A percentile compares a stretch with the other conserved stretches of the same genome.
Evolutionary conservation across 306 rosid species (phyloP).

Genomic region (Cicer yamashitae): DNA sequence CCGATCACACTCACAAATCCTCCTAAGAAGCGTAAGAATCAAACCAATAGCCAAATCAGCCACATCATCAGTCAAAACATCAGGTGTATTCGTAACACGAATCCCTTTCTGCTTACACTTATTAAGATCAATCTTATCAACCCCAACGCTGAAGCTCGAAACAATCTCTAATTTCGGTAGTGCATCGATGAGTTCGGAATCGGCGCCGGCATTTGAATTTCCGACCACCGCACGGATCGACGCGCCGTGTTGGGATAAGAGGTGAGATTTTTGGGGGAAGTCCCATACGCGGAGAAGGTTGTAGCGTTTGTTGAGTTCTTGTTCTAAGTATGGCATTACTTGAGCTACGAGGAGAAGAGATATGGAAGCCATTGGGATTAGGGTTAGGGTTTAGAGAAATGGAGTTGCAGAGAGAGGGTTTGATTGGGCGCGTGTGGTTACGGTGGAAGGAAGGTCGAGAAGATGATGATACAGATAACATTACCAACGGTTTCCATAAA

Average conservation of each 20-base stretch:
- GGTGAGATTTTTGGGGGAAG: slow-evolving; percentile 46
- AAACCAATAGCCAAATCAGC: slow-evolving; percentile 77
- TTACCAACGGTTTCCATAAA: no score
- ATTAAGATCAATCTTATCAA: slow-evolving; percentile 67
- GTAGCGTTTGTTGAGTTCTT: slow-evolving; percentile 76
- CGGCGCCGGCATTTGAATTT: slow-evolving; percentile 53
- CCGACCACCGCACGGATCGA: slow-evolving; percentile 73
- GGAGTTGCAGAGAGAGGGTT: background rate
- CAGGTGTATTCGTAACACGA: slow-evolving; percentile 77
- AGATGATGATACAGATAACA: background rate
- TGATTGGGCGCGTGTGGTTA: slow-evolving; percentile 3
- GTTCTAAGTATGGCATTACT: slow-evolving; percentile 62
- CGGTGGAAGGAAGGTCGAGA: background rate
- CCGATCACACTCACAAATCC: slow-evolving; percentile 69
- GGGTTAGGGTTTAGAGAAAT: slow-evolving; percentile 18
- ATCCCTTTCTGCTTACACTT: slow-evolving; percentile 73
- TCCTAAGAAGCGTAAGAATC: slow-evolving; percentile 60
- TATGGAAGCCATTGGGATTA: slow-evolving; percentile 64
- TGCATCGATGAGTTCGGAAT: slow-evolving; percentile 58
- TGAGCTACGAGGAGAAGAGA: slow-evolving; percentile 60
- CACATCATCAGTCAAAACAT: slow-evolving; percentile 84
- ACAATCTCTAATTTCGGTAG: slow-evolving; percentile 80
- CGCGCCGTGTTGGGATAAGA: slow-evolving; percentile 50
- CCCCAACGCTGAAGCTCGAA: slow-evolving; percentile 73
- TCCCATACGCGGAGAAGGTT: slow-evolving; percentile 61